Conservation (phyloP, 345 rosid species). For the Eucalyptus marginata region DNA sequence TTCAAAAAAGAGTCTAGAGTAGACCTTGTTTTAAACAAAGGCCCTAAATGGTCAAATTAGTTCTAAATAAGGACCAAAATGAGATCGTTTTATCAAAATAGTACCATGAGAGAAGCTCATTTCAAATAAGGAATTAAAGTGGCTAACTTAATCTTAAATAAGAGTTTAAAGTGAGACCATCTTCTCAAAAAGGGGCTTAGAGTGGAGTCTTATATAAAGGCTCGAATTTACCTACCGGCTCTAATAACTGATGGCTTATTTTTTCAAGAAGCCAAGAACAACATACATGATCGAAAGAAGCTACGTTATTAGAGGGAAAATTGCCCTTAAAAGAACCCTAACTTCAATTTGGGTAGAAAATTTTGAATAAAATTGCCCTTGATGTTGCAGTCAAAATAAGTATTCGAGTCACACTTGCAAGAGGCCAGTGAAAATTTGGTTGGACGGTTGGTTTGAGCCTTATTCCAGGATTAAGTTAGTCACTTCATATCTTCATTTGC, state of each 20-base stretch:
- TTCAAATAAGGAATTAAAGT: neutral
- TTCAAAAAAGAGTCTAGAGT: neutral
- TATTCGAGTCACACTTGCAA: neutral
- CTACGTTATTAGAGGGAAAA: too few relatives aligned
- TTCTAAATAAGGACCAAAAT: neutral
- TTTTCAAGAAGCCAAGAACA: too few relatives aligned
- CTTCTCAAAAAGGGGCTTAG: neutral
- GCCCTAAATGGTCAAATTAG: rapidly evolving
- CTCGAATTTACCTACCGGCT: too few relatives aligned
- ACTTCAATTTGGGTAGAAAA: too few relatives aligned
- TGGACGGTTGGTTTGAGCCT: neutral
- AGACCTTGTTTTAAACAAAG: neutral
- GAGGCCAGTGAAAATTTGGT: neutral
- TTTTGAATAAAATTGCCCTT: too few relatives aligned
- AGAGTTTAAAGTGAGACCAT: neutral
- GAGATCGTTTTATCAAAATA: neutral
- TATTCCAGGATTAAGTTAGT: neutral
- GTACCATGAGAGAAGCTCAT: neutral
- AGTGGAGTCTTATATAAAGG: neutral
- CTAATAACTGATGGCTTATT: too few relatives aligned
- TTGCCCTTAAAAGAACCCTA: too few relatives aligned
- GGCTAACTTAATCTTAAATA: neutral
- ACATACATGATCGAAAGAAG: too few relatives aligned
- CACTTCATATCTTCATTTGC: too few relatives aligned
- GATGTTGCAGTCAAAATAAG: too few relatives aligned